Evolutionary conservation across 1,139 yeast species (phyloP).

Genomic region (Diutina neorugosa): DNA sequence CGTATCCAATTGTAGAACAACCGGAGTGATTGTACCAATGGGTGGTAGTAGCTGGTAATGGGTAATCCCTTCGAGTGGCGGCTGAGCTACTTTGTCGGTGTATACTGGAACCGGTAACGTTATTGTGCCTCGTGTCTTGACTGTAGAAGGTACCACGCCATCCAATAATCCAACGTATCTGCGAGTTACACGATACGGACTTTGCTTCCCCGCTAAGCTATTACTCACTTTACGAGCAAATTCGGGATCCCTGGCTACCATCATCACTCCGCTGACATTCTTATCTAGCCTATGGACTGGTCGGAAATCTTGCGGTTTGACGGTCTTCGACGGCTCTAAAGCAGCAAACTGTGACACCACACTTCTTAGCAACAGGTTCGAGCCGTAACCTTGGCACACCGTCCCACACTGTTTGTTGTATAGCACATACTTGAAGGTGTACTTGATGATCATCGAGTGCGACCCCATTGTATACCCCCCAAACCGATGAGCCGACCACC

Average conservation of each 20-base stretch:
- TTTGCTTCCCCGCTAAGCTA: background rate
- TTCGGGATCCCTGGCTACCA: background rate
- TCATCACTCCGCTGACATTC: background rate
- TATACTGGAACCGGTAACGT: background rate
- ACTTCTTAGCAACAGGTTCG: background rate
- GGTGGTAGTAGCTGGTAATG: background rate
- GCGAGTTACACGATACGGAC: background rate
- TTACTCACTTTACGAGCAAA: background rate
- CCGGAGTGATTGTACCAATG: background rate
- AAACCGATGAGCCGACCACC: background rate
- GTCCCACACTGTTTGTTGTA: background rate
- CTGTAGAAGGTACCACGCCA: background rate
- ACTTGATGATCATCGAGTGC: background rate
- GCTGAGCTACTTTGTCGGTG: background rate
- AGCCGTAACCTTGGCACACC: background rate
- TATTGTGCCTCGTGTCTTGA: background rate
- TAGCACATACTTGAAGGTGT: background rate
- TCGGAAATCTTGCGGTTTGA: background rate
- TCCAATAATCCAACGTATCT: background rate
- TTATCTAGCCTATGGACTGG: slow-evolving; percentile 1
- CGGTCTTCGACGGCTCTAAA: background rate
- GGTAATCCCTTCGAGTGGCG: background rate
- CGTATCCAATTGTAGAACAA: background rate
- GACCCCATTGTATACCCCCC: background rate
- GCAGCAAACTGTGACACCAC: background rate